Evolutionary conservation across 208 protist species (phyloP).

Genomic region (Trypanosoma avium): DNA sequence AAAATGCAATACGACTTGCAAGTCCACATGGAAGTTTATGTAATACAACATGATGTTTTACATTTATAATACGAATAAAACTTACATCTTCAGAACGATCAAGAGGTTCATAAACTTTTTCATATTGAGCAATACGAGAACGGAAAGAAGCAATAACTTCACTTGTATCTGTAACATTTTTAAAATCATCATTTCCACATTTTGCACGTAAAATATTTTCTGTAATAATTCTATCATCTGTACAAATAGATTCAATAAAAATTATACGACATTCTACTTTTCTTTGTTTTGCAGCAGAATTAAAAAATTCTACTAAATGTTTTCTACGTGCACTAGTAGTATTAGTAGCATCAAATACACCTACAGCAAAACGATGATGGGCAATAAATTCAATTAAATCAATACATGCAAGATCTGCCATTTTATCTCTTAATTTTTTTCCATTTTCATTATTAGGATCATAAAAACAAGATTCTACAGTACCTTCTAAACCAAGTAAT

Average conservation of each 20-base stretch:
- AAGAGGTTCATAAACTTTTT: constrained; percentile 89
- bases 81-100: constrained; percentile 53
- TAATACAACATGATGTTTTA: constrained; percentile 85
- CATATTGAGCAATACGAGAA: constrained; percentile 82
- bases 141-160: constrained; percentile 81
- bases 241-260: constrained; percentile 93
- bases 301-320: constrained; percentile 70
- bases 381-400: constrained; percentile 82
- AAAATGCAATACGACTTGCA: constrained; percentile 83
- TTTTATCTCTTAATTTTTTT: constrained; percentile 74
- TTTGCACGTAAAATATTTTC: constrained; percentile 90
- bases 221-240: constrained; percentile 84
- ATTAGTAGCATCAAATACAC: constrained; percentile 93
- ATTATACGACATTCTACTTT: constrained; percentile 69
- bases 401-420: constrained; percentile 84
- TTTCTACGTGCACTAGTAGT: constrained; percentile 73
- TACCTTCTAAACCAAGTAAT: constrained; percentile 75
- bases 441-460: constrained; percentile 75
- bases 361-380: constrained; percentile 61
- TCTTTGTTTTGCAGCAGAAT: constrained; percentile 30
- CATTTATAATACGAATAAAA: constrained; percentile 90
- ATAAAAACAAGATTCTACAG: constrained; percentile 67
- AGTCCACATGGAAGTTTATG: constrained; percentile 71
- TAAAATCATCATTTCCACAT: constrained; percentile 91
- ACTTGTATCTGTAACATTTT: constrained; percentile 70